These are phyloP conservation scores for Piromyces sp. DNA, from an alignment of 192 early-diverging fungal genomes.

Conservation along the genomic window DNA sequence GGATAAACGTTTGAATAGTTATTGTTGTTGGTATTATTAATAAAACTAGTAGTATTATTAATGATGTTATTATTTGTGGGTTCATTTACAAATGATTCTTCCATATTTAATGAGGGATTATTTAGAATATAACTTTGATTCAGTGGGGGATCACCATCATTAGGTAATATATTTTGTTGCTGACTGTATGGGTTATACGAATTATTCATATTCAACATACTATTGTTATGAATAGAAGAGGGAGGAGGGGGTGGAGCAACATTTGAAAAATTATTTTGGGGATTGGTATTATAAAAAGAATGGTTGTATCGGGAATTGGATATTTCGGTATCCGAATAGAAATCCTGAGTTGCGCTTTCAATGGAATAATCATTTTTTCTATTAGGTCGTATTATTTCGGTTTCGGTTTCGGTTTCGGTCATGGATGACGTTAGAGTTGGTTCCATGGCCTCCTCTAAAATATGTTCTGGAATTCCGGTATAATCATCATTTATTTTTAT, in stretches of 20 bases:
- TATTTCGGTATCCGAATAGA: background rate
- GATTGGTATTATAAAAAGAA: background rate
- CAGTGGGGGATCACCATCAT: background rate
- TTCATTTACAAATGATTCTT: background rate
- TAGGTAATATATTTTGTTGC: background rate
- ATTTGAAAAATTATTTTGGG: too few relatives aligned
- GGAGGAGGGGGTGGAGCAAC: too few relatives aligned
- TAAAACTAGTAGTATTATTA: background rate
- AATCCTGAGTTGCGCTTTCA: background rate
- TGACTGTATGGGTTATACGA: background rate
- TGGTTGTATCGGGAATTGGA: background rate
- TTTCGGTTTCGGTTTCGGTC: background rate
- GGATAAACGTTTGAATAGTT: too few relatives aligned
- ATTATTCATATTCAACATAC: background rate
- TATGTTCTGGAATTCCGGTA: background rate
- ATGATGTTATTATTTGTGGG: background rate
- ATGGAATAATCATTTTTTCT: background rate
- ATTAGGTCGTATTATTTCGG: background rate
- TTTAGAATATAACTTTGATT: background rate
- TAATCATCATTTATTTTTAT: background rate
- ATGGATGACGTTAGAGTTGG: background rate
- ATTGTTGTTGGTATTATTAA: too few relatives aligned
- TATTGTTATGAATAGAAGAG: background rate
- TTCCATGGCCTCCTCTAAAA: background rate
- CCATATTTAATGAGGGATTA: background rate